Base-by-base conservation (phyloP, 2,329 filamentous ascomycete genomes). In the Fusarium foetens region DNA sequence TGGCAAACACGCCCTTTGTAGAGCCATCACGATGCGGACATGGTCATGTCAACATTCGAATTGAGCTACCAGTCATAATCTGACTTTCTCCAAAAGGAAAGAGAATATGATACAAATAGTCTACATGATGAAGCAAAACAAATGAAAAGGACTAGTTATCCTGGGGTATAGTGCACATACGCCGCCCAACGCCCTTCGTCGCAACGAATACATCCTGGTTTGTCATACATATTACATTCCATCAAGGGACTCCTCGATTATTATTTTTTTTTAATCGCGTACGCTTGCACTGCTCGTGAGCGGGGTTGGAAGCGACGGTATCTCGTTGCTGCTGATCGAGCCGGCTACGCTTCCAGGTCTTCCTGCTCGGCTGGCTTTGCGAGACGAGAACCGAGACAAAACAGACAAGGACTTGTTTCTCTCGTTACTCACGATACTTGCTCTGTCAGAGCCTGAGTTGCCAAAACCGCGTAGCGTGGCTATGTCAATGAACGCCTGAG, bases 401-500 rank as follows among this genome's bases (percentile, higher is more conserved):
- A 84, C 75, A 9, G 80, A 79, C 14, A 71, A 74, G 8, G 78
- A 77, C 58, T 77, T 80, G 68, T 77, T 79, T 72, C 76, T 80
- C 62, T 85, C 83, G 57, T 76, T 78, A 57, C 77, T 81, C 54
- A 80, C 54, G 11, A 78, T 71, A 59, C 72, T 79, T 36, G 77
- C 77, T 23, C 80, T 73, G 53, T 81, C 78, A 13, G 74, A 78
- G 25, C 70, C 75, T 53, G 73, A 72, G 3, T 70, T 59, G 17
- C 64, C 67, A 14, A 77, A 76, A 29, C 85, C 84, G 49, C 81
- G 80, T n/a, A 88, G 71, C 29, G 85, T 84, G 53, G 78, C 80
- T 21, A 79, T 78, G 71, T 87, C 85, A 45, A 89, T 79, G 69
- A 86, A 86, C 6, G 82, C 83, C 68, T 84, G 81, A 21, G 86